Conservation (phyloP, 495 filamentous ascomycete species). For the Aspergillus ostianus region DNA sequence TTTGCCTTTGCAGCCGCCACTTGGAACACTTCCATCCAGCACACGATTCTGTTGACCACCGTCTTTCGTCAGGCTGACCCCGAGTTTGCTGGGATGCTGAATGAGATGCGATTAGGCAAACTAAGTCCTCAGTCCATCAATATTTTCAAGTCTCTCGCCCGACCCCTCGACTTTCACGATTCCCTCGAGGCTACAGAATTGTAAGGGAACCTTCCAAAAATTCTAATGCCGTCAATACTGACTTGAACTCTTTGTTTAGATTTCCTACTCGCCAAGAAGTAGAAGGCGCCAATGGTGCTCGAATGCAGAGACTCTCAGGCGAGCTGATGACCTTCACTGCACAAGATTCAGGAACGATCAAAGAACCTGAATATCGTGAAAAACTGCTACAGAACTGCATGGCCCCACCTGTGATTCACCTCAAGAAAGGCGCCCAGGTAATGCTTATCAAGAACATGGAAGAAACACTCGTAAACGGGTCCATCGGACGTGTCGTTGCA, state of each 20-base stretch:
- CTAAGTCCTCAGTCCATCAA: slow-evolving; percentile 66
- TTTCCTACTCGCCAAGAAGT: slow-evolving; percentile 92
- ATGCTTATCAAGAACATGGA: slow-evolving; percentile 99
- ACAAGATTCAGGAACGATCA: slow-evolving; percentile 69
- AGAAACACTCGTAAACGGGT: slow-evolving; percentile 89
- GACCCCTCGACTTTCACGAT: slow-evolving; percentile 70
- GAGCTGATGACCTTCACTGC: slow-evolving; percentile 65
- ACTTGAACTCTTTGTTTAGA: slow-evolving; percentile 38
- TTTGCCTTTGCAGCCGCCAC: slow-evolving; percentile 91
- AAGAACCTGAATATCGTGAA: slow-evolving; percentile 64
- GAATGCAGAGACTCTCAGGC: slow-evolving; percentile 72
- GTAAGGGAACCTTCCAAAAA: slow-evolving; percentile 38
- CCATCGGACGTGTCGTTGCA: slow-evolving; percentile 76
- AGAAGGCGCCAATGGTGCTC: slow-evolving; percentile 74
- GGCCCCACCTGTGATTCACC: slow-evolving; percentile 70
- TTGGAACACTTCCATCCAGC: slow-evolving; percentile 89
- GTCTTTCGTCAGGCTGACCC: slow-evolving; percentile 96
- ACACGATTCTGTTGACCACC: slow-evolving; percentile 92
- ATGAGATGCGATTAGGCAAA: slow-evolving; percentile 91
- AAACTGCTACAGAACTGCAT: slow-evolving; percentile 87
- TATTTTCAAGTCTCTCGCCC: slow-evolving; percentile 67
- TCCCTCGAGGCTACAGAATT: slow-evolving; percentile 86
- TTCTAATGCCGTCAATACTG: slow-evolving; percentile 28
- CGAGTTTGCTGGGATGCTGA: slow-evolving; percentile 89
- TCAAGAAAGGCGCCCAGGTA: slow-evolving; percentile 93